Conservation (phyloP, 2,329 filamentous ascomycete species). For the Plenodomus biglobosus region DNA sequence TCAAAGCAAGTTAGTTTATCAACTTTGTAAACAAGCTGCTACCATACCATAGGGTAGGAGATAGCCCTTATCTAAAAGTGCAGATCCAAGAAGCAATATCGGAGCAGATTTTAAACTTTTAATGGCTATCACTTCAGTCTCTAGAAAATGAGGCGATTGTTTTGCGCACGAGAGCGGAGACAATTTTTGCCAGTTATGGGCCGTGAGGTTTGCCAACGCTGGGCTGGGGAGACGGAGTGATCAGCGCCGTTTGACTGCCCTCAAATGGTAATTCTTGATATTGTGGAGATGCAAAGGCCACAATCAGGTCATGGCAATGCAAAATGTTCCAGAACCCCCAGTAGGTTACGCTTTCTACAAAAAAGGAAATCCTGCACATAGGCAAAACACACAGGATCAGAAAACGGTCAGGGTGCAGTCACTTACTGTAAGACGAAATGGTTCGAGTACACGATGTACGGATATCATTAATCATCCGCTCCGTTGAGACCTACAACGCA, state of each 20-base stretch:
- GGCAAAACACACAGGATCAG: too few relatives aligned
- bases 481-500: too few relatives aligned
- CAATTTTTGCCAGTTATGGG: too few relatives aligned
- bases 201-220: too few relatives aligned
- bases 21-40: too few relatives aligned
- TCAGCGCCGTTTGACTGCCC: slow-evolving; percentile 18
- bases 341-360: too few relatives aligned
- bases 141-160: slow-evolving; percentile 9
- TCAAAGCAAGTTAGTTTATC: background rate
- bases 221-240: slow-evolving; percentile 17
- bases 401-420: too few relatives aligned
- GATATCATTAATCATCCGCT: slow-evolving; percentile 14
- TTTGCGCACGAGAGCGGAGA: background rate
- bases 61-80: background rate
- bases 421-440: too few relatives aligned
- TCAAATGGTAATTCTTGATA: slow-evolving; percentile 12
- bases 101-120: background rate
- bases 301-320: slow-evolving; percentile 13
- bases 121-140: slow-evolving; percentile 1
- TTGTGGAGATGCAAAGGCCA: slow-evolving; percentile 14
- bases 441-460: too few relatives aligned
- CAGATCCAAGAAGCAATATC: background rate
- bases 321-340: slow-evolving; percentile 6
- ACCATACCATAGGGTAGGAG: too few relatives aligned
- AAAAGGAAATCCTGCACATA: too few relatives aligned